These are phyloP conservation scores for Vitis hybrid DNA, from an alignment of 177 flowering plant genomes.

Conservation along the genomic window DNA sequence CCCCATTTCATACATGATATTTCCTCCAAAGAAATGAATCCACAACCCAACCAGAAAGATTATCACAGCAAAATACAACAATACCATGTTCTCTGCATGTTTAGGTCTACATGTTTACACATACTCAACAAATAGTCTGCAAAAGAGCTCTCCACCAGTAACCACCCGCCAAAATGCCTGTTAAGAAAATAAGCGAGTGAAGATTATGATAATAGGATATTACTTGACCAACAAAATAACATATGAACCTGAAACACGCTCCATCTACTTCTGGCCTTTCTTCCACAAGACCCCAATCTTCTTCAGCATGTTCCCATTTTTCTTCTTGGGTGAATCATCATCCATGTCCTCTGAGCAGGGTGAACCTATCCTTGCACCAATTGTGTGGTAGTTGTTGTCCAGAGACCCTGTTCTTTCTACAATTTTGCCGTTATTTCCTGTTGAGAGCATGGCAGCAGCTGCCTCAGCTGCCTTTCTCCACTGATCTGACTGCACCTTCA, in stretches of 20 bases:
- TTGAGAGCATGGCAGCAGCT: slow-evolving; percentile 64
- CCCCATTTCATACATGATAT: too few species aligned
- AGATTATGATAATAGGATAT: not conserved
- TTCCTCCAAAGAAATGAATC: too few species aligned
- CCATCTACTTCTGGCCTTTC: slow-evolving; percentile 45
- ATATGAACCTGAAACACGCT: slow-evolving; percentile 2
- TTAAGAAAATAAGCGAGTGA: not conserved
- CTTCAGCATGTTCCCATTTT: slow-evolving; percentile 82
- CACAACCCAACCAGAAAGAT: not conserved
- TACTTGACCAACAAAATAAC: not conserved
- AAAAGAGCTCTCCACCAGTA: slow-evolving; percentile 1
- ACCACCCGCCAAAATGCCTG: slow-evolving; percentile 12
- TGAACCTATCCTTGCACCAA: slow-evolving; percentile 42
- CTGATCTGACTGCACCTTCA: slow-evolving; percentile 77
- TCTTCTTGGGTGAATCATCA: slow-evolving; percentile 84
- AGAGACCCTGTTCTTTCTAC: slow-evolving; percentile 60
- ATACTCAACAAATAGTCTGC: slow-evolving; percentile 10
- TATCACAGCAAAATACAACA: not conserved
- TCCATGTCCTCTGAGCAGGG: slow-evolving; percentile 70
- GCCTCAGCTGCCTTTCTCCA: slow-evolving; percentile 91
- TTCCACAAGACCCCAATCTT: slow-evolving; percentile 83
- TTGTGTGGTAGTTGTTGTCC: slow-evolving; percentile 40
- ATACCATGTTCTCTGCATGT: not conserved
- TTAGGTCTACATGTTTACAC: not conserved
- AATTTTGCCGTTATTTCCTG: slow-evolving; percentile 55